Conservation (phyloP, 768 basidiomycete species). For the Cyclocybe cylindracea region DNA sequence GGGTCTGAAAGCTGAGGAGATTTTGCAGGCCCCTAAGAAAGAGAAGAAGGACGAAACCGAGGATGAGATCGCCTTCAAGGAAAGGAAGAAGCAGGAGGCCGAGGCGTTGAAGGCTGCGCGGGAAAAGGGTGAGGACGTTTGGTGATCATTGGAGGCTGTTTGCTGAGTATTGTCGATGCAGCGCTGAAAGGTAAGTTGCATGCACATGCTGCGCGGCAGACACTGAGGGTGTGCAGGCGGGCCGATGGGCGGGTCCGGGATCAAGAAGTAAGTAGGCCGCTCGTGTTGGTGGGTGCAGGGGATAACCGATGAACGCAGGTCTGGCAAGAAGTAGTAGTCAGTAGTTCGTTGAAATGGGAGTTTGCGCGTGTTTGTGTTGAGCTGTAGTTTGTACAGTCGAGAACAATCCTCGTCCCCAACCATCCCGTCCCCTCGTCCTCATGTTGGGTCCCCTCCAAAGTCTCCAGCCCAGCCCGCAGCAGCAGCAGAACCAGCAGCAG, state of each 20-base stretch:
- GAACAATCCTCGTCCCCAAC: conserved; percentile 14
- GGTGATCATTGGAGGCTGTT: conserved; percentile 2
- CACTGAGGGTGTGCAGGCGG: conserved; percentile 49
- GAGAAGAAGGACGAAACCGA: conserved; percentile 71
- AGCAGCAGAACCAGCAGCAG: conserved; percentile 67
- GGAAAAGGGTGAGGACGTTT: conserved; percentile 59
- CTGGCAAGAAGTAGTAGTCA: conserved; percentile 63
- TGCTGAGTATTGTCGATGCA: conserved; percentile 22
- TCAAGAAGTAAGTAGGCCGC: conserved; percentile 76
- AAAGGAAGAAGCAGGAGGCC: conserved; percentile 74
- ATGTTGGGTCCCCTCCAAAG: conserved; percentile 77
- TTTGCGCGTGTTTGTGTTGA: conserved; percentile 44
- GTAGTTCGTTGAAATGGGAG: conserved; percentile 16
- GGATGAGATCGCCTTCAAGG: conserved; percentile 72
- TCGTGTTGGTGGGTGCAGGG: conserved; percentile 1
- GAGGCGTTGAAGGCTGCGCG: conserved; percentile 72
- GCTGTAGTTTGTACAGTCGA: conserved; percentile 7
- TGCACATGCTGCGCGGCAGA: conserved; percentile 3
- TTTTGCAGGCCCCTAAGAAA: conserved; percentile 78
- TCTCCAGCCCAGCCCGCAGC: conserved; percentile 56
- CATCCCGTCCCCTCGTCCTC: conserved; percentile 28
- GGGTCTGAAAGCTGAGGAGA: conserved; percentile 3
- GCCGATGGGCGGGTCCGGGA: conserved; percentile 67
- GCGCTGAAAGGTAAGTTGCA: conserved; percentile 53
- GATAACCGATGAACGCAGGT: conserved; percentile 39